A percentile compares a stretch with the other conserved stretches of the same genome.
Evolutionary conservation across 257 asterid genomes (phyloP).

Genomic region (Phtheirospermum japonicum): DNA sequence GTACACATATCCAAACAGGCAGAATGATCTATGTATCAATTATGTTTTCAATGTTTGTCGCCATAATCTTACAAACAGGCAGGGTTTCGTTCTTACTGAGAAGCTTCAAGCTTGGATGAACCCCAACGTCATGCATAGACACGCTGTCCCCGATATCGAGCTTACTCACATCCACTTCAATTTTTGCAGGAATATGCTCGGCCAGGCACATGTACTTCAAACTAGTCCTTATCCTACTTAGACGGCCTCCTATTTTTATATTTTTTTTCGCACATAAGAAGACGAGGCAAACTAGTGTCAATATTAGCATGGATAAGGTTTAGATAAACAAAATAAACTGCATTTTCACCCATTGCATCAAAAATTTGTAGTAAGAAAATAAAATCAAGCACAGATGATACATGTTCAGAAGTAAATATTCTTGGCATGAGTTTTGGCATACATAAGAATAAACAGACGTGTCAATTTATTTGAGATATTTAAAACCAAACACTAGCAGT

Average conservation of each 20-base stretch:
- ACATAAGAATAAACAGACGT: neutral
- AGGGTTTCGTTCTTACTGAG: slow-evolving; percentile 62
- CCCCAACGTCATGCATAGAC: slow-evolving; percentile 48
- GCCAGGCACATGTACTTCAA: slow-evolving; percentile 74
- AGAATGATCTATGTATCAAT: no score
- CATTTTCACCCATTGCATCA: neutral
- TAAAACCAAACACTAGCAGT: slow-evolving; percentile 3
- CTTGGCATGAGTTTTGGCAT: neutral
- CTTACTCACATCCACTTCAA: slow-evolving; percentile 83
- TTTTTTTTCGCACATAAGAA: slow-evolving; percentile 1
- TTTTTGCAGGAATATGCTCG: slow-evolving; percentile 73
- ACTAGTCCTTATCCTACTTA: slow-evolving; percentile 52
- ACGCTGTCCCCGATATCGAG: slow-evolving; percentile 79
- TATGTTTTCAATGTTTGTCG: slow-evolving; percentile 33
- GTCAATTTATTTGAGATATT: neutral
- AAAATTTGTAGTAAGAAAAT: neutral
- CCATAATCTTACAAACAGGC: slow-evolving; percentile 84
- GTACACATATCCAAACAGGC: neutral
- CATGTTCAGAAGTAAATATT: neutral
- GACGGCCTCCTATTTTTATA: slow-evolving; percentile 68
- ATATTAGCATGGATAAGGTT: neutral
- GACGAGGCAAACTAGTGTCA: slow-evolving; percentile 14
- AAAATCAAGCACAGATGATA: neutral
- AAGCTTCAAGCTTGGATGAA: slow-evolving; percentile 82
- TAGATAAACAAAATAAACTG: no score